Evolutionary conservation across 495 filamentous ascomycete species (phyloP).

Genomic region (Coniosporium apollinis): DNA sequence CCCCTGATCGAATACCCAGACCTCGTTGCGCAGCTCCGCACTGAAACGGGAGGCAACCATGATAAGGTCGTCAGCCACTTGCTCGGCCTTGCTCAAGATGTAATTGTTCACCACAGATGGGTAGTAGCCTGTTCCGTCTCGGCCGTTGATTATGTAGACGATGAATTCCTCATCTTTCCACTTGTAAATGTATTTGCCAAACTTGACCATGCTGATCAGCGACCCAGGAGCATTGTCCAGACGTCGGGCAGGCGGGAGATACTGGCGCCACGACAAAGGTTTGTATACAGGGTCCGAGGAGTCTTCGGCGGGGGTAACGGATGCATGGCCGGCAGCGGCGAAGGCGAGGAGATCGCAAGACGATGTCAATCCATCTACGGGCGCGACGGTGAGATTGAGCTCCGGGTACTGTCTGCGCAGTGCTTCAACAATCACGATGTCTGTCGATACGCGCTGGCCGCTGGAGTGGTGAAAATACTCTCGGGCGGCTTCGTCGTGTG

Average conservation of each 20-base stretch:
- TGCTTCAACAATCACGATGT: conserved; percentile 31
- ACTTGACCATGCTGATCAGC: conserved; percentile 26
- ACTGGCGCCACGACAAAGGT: conserved; percentile 27
- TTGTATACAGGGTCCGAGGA: conserved; percentile 15
- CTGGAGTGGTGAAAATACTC: conserved; percentile 29
- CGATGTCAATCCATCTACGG: too few species aligned
- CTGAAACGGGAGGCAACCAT: conserved; percentile 32
- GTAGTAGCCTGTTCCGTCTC: conserved; percentile 25
- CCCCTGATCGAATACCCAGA: conserved; percentile 46
- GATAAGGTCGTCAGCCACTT: conserved; percentile 34
- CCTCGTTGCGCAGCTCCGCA: conserved; percentile 38
- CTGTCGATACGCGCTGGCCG: conserved; percentile 32
- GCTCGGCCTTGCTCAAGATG: conserved; percentile 27
- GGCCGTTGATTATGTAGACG: conserved; percentile 34
- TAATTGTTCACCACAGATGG: conserved; percentile 27
- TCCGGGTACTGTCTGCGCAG: conserved; percentile 34
- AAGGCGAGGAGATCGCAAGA: conserved; percentile 31
- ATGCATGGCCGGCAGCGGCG: conserved; percentile 32
- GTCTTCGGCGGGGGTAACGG: conserved; percentile 22
- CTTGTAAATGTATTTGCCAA: conserved; percentile 36
- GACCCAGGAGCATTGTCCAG: conserved; percentile 30
- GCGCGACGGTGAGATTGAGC: conserved; percentile 30
- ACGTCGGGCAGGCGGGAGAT: conserved; percentile 32
- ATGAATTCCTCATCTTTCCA: conserved; percentile 34
- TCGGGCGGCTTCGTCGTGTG: conserved; percentile 14